Percentiles rank a stretch among this genome's conserved stretches.
phyloP scores from a whole-genome alignment of 495 filamentous ascomycete species.

The Aspergillus bridgeri region DNA sequence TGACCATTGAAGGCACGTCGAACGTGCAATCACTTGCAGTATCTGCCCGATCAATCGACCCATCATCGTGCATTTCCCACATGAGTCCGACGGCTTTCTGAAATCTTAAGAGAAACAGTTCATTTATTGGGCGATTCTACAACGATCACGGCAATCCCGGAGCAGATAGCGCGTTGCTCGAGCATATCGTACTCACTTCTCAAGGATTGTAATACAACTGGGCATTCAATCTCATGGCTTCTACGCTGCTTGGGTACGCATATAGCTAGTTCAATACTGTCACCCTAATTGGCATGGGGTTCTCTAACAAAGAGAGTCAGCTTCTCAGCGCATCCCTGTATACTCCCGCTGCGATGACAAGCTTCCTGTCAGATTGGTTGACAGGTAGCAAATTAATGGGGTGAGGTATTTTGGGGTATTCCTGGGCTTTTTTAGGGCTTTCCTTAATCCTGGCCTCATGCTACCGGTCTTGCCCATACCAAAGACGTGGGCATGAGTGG shows the following conservation, averaged over 20 bases:
- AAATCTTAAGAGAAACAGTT: conserved; percentile 14
- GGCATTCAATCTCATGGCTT: conserved; percentile 19
- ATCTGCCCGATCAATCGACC: conserved; percentile 13
- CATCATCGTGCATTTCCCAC: conserved; percentile 16
- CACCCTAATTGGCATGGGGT: conserved; percentile 14
- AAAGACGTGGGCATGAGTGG: conserved; percentile 3
- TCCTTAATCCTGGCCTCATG: not conserved
- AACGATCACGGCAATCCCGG: conserved; percentile 14
- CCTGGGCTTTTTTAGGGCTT: conserved; percentile 1
- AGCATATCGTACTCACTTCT: conserved; percentile 12
- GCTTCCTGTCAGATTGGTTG: conserved; percentile 14
- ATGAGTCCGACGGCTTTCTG: conserved; percentile 11
- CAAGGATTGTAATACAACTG: conserved; percentile 18
- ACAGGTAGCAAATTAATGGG: conserved; percentile 5
- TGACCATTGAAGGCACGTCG: conserved; percentile 18
- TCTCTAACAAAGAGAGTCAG: conserved; percentile 5
- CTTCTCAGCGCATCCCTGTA: conserved; percentile 15
- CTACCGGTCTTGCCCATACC: not conserved
- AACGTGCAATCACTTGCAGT: conserved; percentile 14
- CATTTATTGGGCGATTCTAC: conserved; percentile 15
- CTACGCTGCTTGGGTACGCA: conserved; percentile 16
- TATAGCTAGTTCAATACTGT: conserved; percentile 18
- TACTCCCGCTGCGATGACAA: conserved; percentile 8
- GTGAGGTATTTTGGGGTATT: conserved; percentile 15
- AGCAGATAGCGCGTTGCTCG: conserved; percentile 6